phyloP scores from a whole-genome alignment of 1,284 basidiomycete genomes.

The Sutorius eximius region DNA sequence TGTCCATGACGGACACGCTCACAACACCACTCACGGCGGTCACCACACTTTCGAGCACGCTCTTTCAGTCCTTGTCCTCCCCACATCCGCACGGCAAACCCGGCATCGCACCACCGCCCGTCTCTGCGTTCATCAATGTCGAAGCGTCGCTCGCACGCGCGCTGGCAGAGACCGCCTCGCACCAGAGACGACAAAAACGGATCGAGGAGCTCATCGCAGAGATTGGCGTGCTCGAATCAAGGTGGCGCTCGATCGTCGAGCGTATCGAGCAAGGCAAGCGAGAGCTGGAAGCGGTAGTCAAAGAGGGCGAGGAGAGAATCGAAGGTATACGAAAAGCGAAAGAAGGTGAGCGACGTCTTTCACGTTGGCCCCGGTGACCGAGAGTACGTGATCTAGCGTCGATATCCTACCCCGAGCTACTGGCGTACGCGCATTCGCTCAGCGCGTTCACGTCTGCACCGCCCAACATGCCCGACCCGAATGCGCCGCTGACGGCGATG shows the following conservation, averaged over 20 bases:
- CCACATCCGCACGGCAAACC: constrained; percentile 48
- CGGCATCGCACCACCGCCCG: constrained; percentile 60
- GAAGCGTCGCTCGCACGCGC: constrained; percentile 64
- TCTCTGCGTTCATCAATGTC: constrained; percentile 56
- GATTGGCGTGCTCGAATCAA: constrained; percentile 61
- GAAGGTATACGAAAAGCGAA: constrained; percentile 69
- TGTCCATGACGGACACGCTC: constrained; percentile 53
- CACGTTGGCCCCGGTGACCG: neutral
- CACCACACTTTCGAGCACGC: constrained; percentile 60
- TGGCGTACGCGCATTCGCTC: constrained; percentile 77
- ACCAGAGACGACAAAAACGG: constrained; percentile 71
- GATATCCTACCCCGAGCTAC: constrained; percentile 75
- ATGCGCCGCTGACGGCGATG: constrained; percentile 39
- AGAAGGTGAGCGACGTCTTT: constrained; percentile 47
- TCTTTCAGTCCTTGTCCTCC: constrained; percentile 72
- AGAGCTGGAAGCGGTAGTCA: constrained; percentile 65
- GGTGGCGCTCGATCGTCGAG: constrained; percentile 64
- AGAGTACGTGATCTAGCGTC: constrained; percentile 46
- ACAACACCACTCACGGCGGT: constrained; percentile 64
- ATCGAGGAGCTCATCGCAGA: constrained; percentile 71
- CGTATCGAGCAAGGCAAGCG: constrained; percentile 63
- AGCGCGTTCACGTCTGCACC: constrained; percentile 82
- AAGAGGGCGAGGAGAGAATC: constrained; percentile 68
- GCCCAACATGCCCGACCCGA: constrained; percentile 72
- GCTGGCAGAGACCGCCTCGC: constrained; percentile 62